Percentiles rank a stretch among this genome's conserved stretches.
Evolutionary conservation across 1,139 yeast genomes (phyloP).

Genomic region (Magnusiomyces sp.): DNA sequence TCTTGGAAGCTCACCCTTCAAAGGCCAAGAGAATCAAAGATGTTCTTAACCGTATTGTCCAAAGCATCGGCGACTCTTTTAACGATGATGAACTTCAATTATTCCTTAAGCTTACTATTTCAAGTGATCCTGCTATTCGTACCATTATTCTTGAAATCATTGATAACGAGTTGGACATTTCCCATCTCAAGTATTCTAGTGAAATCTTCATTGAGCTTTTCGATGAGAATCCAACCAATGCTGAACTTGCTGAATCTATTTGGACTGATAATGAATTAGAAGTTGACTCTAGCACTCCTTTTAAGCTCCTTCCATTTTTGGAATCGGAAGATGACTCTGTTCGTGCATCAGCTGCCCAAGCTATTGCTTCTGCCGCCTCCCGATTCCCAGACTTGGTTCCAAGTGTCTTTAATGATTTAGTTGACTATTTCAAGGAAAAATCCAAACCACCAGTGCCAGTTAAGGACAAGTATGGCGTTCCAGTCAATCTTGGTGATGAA

Average conservation of each 20-base stretch:
- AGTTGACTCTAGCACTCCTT: slow-evolving; percentile 38
- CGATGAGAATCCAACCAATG: slow-evolving; percentile 58
- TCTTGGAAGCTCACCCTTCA: slow-evolving; percentile 59
- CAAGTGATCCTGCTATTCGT: slow-evolving; percentile 65
- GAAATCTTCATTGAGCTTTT: slow-evolving; percentile 76
- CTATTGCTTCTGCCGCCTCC: slow-evolving; percentile 46
- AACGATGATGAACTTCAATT: slow-evolving; percentile 49
- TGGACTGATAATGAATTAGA: slow-evolving; percentile 67
- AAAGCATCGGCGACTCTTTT: slow-evolving; percentile 58
- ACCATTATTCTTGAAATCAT: slow-evolving; percentile 71
- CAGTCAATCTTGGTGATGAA: slow-evolving; percentile 50
- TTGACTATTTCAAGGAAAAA: slow-evolving; percentile 49
- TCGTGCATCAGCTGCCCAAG: slow-evolving; percentile 56
- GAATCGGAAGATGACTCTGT: slow-evolving; percentile 26
- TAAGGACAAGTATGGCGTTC: slow-evolving; percentile 71
- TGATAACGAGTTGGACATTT: slow-evolving; percentile 82
- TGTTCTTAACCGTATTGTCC: slow-evolving; percentile 67
- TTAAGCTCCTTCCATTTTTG: slow-evolving; percentile 18
- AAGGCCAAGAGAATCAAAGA: slow-evolving; percentile 79
- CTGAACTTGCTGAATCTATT: slow-evolving; percentile 65
- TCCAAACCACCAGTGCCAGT: slow-evolving; percentile 71
- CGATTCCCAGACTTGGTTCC: slow-evolving; percentile 31
- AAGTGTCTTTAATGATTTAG: slow-evolving; percentile 37
- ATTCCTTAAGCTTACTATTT: slow-evolving; percentile 49
- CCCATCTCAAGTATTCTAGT: slow-evolving; percentile 44